Evolutionary conservation across 2,329 filamentous ascomycete genomes (phyloP).

Genomic region (Ceratocystiopsis minuta): DNA sequence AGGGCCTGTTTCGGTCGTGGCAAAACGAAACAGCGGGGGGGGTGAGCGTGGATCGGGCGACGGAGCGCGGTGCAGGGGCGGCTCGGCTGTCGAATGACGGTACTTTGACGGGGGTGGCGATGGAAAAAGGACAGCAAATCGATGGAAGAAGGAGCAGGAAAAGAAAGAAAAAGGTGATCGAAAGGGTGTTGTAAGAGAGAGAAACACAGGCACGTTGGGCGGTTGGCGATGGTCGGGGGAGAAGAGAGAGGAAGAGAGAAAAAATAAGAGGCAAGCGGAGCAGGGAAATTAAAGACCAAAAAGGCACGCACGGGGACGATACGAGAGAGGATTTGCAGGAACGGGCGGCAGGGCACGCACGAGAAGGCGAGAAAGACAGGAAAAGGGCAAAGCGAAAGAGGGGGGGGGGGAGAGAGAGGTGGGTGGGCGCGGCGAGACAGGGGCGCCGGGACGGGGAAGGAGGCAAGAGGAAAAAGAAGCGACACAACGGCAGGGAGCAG

Average conservation of each 20-base stretch:
- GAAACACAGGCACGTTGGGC: conserved; percentile 8
- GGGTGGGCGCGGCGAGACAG: no score
- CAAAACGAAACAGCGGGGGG: no score
- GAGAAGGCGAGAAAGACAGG: no score
- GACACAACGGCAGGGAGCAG: not conserved
- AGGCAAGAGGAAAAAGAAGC: not conserved
- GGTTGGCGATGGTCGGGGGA: not conserved
- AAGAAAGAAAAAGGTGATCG: no score
- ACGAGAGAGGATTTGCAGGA: not conserved
- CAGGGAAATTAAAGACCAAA: no score
- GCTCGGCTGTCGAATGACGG: conserved; percentile 18
- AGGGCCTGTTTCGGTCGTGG: not conserved
- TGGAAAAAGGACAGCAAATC: conserved; percentile 12
- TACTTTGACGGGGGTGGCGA: conserved; percentile 18
- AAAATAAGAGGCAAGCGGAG: no score
- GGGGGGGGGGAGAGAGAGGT: no score
- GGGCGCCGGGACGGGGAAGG: not conserved
- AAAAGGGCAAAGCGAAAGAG: no score
- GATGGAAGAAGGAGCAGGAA: conserved; percentile 17
- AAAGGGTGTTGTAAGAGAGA: conserved; percentile 2
- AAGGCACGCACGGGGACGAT: not conserved
- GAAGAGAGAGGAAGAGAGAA: not conserved
- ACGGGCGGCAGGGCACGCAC: no score
- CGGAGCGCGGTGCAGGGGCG: conserved; percentile 14
- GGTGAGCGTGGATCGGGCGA: not conserved